Base-by-base conservation (phyloP, 2,329 filamentous ascomycete genomes). In the Xenosphaeropsis pyriputrescens region DNA sequence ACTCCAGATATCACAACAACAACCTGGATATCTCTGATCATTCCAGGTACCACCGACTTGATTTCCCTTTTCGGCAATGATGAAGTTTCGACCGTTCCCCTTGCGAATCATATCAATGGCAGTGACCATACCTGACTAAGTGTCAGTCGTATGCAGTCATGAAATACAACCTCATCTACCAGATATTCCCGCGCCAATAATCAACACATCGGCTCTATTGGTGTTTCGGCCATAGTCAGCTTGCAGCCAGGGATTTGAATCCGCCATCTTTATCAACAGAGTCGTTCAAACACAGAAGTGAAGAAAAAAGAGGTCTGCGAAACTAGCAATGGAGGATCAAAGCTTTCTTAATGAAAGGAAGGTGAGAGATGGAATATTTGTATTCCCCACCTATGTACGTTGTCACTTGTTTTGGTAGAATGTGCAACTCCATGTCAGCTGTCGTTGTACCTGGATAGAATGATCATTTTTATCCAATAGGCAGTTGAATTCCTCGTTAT, bases 11-110 rank as follows among this genome's bases (percentile, higher is more conserved):
- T 70, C 68, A 43, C 67, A 71, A 43, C 64, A 68, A 46, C 64
- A 69, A 2, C 63, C 70, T 1, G 67, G 69, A 44, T 70, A 75
- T 42, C 63, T 66, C 49, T 73, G 71, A 45, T 74, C 68, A 35
- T 57, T 56, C 67, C 65, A 71, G 6, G 66, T 70, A 3, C 68
- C 68, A 5, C 68, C 68, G 9, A 70, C 51, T 2, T 62, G 60
- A 13, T 61, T 61, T 18, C 62, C 63, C 51, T 70, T 71, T 50
- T 73, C 70, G 1, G 73, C 45, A 22, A 75, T 68, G 40, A 73
- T 57, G 45, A 74, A 72, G 45, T 73, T 72, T 31, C 60, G 60
- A 44, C 63, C 65, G 33, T 65, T 61, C 45, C 65, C 65, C 7
- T 58, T 55, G 39, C 63, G 65, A 46, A 75, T 62, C 31, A 75